Evolutionary conservation across 306 rosid genomes (phyloP).

Genomic region (Fragaria nilgerrensis): DNA sequence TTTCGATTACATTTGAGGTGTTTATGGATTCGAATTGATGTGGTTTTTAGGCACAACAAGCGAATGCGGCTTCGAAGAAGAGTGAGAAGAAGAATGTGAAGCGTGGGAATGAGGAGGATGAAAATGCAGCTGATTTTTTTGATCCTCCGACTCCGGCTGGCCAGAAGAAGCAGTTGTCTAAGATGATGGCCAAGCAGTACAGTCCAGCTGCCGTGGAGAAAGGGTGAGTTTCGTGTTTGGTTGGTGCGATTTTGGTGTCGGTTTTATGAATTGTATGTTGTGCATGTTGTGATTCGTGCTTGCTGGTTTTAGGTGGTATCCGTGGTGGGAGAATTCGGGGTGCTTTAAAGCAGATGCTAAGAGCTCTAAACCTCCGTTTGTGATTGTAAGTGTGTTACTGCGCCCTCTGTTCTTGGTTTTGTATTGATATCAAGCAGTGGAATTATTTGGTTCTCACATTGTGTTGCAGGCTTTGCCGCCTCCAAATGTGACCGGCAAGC

Average conservation of each 20-base stretch:
- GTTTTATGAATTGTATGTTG: slow-evolving; percentile 13
- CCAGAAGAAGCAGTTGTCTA: slow-evolving; percentile 66
- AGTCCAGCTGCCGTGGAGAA: slow-evolving; percentile 76
- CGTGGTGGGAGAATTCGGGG: slow-evolving; percentile 87
- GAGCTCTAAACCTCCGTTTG: slow-evolving; percentile 82
- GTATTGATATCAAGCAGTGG: not conserved
- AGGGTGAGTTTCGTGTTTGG: slow-evolving; percentile 50
- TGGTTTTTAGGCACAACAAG: slow-evolving; percentile 52
- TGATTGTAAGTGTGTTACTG: slow-evolving; percentile 59
- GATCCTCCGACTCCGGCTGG: slow-evolving; percentile 82
- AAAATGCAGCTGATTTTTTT: slow-evolving; percentile 62
- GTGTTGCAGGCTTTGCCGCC: slow-evolving; percentile 85
- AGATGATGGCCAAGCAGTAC: slow-evolving; percentile 77
- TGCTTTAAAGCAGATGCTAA: slow-evolving; percentile 75
- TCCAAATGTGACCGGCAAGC: slow-evolving; percentile 95
- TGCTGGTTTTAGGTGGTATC: slow-evolving; percentile 75
- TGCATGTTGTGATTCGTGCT: slow-evolving; percentile 14
- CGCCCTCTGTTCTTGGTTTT: not conserved
- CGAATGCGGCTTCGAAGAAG: slow-evolving; percentile 57
- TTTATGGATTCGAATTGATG: slow-evolving; percentile 1
- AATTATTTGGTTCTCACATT: not conserved
- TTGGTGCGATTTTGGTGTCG: not conserved
- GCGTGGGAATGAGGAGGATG: slow-evolving; percentile 70
- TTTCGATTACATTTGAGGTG: not conserved
- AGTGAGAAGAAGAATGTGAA: slow-evolving; percentile 69